Percentiles rank a stretch among this genome's conserved stretches.
phyloP scores from a whole-genome alignment of 2,329 filamentous ascomycete genomes.

The Juglanconis juglandina region DNA sequence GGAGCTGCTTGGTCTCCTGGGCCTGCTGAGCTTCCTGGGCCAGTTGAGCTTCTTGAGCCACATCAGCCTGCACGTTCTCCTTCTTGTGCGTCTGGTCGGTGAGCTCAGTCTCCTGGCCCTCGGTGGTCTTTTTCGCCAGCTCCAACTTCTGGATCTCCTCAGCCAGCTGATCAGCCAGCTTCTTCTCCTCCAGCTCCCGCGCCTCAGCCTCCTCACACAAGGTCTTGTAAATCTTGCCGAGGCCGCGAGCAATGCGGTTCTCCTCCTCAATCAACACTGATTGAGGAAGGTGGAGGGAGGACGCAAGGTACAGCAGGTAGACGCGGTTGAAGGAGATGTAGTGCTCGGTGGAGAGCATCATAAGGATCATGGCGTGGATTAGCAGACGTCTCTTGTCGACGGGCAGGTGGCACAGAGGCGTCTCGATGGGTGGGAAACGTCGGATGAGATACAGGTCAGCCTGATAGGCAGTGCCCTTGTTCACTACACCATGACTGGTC shows the following conservation, averaged over 20 bases:
- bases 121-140: neutral
- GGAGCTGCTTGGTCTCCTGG: constrained; percentile 61
- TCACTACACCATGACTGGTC: constrained; percentile 18
- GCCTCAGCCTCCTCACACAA: constrained; percentile 45
- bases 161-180: neutral
- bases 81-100: constrained; percentile 33
- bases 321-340: constrained; percentile 73
- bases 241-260: constrained; percentile 66
- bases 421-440: constrained; percentile 58
- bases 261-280: constrained; percentile 68
- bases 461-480: constrained; percentile 36
- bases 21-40: constrained; percentile 61
- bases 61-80: constrained; percentile 46
- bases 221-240: constrained; percentile 69
- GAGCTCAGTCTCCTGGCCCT: constrained; percentile 34
- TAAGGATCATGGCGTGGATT: constrained; percentile 67
- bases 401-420: constrained; percentile 56
- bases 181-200: constrained; percentile 30
- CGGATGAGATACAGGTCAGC: constrained; percentile 42
- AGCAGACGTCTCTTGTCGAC: constrained; percentile 63
- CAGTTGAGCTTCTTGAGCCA: constrained; percentile 65
- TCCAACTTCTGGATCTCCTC: neutral
- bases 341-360: constrained; percentile 72
- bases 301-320: constrained; percentile 66
- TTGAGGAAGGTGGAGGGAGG: constrained; percentile 66